A percentile compares a stretch with the other conserved stretches of the same genome.
Conservation (phyloP, 768 basidiomycete genomes). For the Mycena sanguinolenta region DNA sequence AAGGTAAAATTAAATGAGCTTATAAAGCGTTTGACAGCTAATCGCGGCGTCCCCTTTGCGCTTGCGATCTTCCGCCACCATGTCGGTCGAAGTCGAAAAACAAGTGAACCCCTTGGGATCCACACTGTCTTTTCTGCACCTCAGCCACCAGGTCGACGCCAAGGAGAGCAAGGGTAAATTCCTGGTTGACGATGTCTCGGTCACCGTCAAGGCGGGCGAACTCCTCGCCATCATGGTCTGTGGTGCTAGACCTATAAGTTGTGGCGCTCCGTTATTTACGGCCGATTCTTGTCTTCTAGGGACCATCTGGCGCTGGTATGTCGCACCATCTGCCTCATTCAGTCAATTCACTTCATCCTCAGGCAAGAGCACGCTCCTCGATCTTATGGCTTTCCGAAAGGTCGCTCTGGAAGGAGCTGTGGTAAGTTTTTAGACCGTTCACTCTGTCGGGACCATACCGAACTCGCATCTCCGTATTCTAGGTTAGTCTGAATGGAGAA, state of each 20-base stretch:
- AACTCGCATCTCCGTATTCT: neutral
- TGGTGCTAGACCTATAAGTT: neutral
- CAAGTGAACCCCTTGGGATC: constrained; percentile 34
- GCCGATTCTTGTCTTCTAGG: constrained; percentile 41
- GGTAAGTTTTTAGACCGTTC: constrained; percentile 39
- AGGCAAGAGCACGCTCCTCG: constrained; percentile 62
- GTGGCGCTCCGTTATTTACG: constrained; percentile 12
- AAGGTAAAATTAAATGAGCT: too few relatives aligned
- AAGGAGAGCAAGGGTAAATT: constrained; percentile 43
- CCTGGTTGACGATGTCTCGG: constrained; percentile 57
- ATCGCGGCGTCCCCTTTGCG: too few relatives aligned
- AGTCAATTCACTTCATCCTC: neutral
- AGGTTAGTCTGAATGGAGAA: constrained; percentile 52
- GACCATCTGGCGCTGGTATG: constrained; percentile 60
- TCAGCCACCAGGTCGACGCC: constrained; percentile 48
- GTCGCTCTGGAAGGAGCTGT: constrained; percentile 43
- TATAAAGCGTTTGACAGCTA: too few relatives aligned
- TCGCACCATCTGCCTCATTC: constrained; percentile 1
- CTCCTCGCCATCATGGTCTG: constrained; percentile 58
- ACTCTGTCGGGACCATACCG: neutral
- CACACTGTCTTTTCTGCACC: constrained; percentile 49
- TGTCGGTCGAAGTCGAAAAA: neutral
- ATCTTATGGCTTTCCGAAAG: constrained; percentile 60
- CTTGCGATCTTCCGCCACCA: neutral
- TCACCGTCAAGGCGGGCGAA: constrained; percentile 55